Conservation (phyloP, 2,329 filamentous ascomycete genomes). For the Aspergillus sp. region DNA sequence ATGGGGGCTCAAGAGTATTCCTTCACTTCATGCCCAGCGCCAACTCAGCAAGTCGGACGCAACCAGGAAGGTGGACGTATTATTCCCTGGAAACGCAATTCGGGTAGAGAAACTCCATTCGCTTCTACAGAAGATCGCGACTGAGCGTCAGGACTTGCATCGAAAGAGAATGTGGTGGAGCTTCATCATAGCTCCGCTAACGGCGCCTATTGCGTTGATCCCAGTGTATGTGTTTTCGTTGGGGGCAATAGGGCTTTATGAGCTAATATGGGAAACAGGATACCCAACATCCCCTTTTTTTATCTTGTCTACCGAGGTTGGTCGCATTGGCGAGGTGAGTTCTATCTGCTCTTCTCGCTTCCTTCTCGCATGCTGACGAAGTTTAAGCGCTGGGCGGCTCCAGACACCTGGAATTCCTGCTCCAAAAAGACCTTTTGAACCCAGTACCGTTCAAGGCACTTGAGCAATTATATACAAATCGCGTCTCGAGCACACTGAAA, state of each 20-base stretch:
- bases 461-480: slow-evolving; percentile 61
- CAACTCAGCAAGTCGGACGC: slow-evolving; percentile 56
- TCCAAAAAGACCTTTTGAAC: slow-evolving; percentile 62
- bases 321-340: slow-evolving; percentile 69
- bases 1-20: slow-evolving; percentile 95
- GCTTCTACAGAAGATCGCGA: slow-evolving; percentile 63
- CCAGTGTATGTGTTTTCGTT: slow-evolving; percentile 60
- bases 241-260: neutral
- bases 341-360: slow-evolving; percentile 8
- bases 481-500: slow-evolving; percentile 26
- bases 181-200: slow-evolving; percentile 71
- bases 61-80: slow-evolving; percentile 56
- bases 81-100: slow-evolving; percentile 68
- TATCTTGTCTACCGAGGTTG: slow-evolving; percentile 84
- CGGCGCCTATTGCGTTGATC: slow-evolving; percentile 70
- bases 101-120: slow-evolving; percentile 53
- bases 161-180: slow-evolving; percentile 71
- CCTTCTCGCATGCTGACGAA: slow-evolving; percentile 12
- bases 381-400: slow-evolving; percentile 65
- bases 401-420: slow-evolving; percentile 72
- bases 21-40: slow-evolving; percentile 63
- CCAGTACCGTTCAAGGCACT: slow-evolving; percentile 59
- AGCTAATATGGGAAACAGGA: slow-evolving; percentile 41
- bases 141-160: slow-evolving; percentile 72
- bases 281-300: slow-evolving; percentile 95